These are phyloP conservation scores for Alternaria gansuensis DNA, from an alignment of 2,329 filamentous ascomycete species.

Conservation along the genomic window DNA sequence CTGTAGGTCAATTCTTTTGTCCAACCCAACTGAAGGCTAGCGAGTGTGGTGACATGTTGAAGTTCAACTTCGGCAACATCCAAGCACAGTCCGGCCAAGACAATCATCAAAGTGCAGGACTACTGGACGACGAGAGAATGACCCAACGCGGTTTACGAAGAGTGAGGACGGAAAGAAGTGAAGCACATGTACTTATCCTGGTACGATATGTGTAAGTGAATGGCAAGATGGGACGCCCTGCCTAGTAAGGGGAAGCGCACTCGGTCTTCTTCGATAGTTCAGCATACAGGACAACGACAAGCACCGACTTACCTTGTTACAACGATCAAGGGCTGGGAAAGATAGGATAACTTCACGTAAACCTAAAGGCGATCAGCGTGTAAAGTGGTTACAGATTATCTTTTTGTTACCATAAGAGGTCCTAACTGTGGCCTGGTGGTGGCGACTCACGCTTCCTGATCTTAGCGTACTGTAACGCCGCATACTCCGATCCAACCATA, in stretches of 20 bases:
- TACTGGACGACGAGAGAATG: neutral
- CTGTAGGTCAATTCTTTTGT: neutral
- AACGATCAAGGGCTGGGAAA: conserved; percentile 4
- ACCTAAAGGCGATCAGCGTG: conserved; percentile 36
- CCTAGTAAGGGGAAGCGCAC: neutral
- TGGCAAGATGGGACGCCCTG: neutral
- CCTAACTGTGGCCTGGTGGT: conserved; percentile 14
- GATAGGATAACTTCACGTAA: conserved; percentile 23
- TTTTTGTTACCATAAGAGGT: conserved; percentile 35
- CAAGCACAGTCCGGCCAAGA: neutral
- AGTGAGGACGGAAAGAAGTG: neutral
- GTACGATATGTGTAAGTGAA: neutral
- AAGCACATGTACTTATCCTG: conserved; percentile 13
- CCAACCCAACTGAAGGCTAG: neutral
- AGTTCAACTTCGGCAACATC: neutral
- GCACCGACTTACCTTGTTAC: conserved; percentile 24
- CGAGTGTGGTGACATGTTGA: neutral
- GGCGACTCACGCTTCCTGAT: conserved; percentile 11
- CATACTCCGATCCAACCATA: conserved; percentile 21
- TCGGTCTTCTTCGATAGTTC: conserved; percentile 15
- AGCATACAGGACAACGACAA: conserved; percentile 18
- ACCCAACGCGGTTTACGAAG: neutral
- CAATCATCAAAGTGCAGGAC: neutral
- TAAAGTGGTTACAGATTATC: conserved; percentile 33
- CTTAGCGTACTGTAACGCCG: conserved; percentile 17